Evolutionary conservation across 2,329 filamentous ascomycete species (phyloP).

Genomic region (Torrubiellomyces zombiae): DNA sequence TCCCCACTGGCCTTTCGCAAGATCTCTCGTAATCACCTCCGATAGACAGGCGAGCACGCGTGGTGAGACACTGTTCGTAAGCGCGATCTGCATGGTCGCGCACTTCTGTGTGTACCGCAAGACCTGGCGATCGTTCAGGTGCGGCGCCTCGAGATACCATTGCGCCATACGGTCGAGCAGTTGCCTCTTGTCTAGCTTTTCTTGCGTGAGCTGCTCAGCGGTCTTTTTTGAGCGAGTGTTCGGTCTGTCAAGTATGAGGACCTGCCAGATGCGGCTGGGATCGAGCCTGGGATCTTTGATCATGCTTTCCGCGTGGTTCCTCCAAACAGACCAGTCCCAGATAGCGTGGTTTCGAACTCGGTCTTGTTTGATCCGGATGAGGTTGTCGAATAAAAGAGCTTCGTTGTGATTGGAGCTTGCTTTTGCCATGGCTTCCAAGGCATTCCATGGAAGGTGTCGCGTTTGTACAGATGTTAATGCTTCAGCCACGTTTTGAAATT

Average conservation of each 20-base stretch:
- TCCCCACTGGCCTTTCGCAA: slow-evolving; percentile 16
- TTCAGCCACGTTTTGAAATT: slow-evolving; percentile 4
- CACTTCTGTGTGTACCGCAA: slow-evolving; percentile 15
- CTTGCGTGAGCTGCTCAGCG: slow-evolving; percentile 2
- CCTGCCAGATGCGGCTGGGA: slow-evolving; percentile 11
- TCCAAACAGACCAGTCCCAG: slow-evolving; percentile 19
- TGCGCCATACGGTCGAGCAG: slow-evolving; percentile 15
- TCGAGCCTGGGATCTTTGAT: slow-evolving; percentile 14
- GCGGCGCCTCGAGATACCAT: slow-evolving; percentile 12
- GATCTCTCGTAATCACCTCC: slow-evolving; percentile 14
- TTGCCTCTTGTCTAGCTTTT: slow-evolving; percentile 9
- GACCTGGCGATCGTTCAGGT: slow-evolving; percentile 13
- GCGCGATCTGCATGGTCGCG: slow-evolving; percentile 9
- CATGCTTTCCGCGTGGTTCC: slow-evolving; percentile 14
- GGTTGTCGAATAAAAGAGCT: slow-evolving; percentile 11
- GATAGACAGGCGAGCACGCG: slow-evolving; percentile 12
- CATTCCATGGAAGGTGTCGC: slow-evolving; percentile 3
- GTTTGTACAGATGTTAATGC: slow-evolving; percentile 4
- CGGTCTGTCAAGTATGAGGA: slow-evolving; percentile 9
- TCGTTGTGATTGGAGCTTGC: slow-evolving; percentile 10
- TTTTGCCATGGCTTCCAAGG: slow-evolving; percentile 6
- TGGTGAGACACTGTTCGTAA: slow-evolving; percentile 9
- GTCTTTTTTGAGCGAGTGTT: not conserved
- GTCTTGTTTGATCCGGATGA: slow-evolving; percentile 2
- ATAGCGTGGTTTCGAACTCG: slow-evolving; percentile 2